phyloP scores from a whole-genome alignment of 2,329 filamentous ascomycete species.

The Allantophomopsis lycopodina region DNA sequence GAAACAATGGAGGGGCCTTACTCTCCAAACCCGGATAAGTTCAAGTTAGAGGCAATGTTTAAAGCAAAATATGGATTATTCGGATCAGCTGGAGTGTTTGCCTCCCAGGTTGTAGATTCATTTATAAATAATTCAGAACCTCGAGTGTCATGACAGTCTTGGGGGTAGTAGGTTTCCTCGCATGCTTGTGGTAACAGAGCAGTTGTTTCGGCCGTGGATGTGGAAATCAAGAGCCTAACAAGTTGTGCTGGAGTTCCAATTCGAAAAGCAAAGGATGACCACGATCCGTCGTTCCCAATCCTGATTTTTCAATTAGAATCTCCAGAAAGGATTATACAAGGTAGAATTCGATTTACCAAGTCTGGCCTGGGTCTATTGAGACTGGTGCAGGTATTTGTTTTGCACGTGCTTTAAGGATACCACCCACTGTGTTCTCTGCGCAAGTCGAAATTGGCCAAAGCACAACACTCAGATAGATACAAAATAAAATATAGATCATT shows the following conservation, averaged over 20 bases:
- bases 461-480: too few relatives aligned
- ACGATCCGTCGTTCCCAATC: constrained; percentile 52
- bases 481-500: too few relatives aligned
- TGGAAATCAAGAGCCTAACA: constrained; percentile 45
- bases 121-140: constrained; percentile 43
- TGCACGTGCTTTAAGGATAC: too few relatives aligned
- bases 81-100: constrained; percentile 14
- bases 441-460: too few relatives aligned
- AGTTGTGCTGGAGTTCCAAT: constrained; percentile 36
- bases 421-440: too few relatives aligned
- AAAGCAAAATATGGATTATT: constrained; percentile 8
- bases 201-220: constrained; percentile 56
- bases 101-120: constrained; percentile 39
- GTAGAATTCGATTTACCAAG: too few relatives aligned
- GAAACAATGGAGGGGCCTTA: too few relatives aligned
- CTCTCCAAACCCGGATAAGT: constrained; percentile 13
- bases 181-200: constrained; percentile 40
- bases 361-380: too few relatives aligned
- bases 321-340: too few relatives aligned
- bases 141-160: constrained; percentile 34
- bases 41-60: constrained; percentile 20
- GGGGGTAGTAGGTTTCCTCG: constrained; percentile 25
- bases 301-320: too few relatives aligned
- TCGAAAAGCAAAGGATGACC: constrained; percentile 53
- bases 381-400: too few relatives aligned